phyloP scores from a whole-genome alignment of 148 eudicot species.

The Fallopia convolvulus region DNA sequence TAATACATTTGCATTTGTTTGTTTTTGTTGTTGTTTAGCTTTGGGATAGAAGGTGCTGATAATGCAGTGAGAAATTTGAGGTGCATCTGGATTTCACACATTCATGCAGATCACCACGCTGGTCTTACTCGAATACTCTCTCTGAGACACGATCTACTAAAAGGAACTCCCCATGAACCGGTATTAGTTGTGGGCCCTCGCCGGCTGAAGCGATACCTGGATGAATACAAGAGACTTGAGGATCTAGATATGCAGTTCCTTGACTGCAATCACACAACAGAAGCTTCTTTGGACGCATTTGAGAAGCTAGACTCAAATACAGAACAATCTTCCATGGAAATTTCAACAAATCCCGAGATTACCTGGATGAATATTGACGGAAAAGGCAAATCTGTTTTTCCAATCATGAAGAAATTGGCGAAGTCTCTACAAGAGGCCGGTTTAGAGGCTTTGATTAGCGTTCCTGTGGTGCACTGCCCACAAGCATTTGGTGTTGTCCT shows the following conservation, averaged over 20 bases:
- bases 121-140: conserved; percentile 93
- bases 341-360: conserved; percentile 7
- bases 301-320: conserved; percentile 25
- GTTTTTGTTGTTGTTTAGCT: conserved; percentile 29
- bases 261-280: conserved; percentile 80
- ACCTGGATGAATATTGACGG: conserved; percentile 23
- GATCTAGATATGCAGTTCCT: conserved; percentile 81
- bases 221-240: conserved; percentile 83
- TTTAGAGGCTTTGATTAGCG: conserved; percentile 55
- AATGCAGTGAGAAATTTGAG: conserved; percentile 60
- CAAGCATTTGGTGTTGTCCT: conserved; percentile 69
- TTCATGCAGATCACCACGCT: conserved; percentile 97
- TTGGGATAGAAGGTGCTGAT: conserved; percentile 85
- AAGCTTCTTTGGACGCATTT: conserved; percentile 48
- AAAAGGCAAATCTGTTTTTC: conserved; percentile 27
- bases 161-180: conserved; percentile 62
- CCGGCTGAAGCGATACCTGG: conserved; percentile 64
- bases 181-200: conserved; percentile 76
- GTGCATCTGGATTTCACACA: conserved; percentile 94
- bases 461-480: conserved; percentile 90
- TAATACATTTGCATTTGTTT: neutral
- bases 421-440: conserved; percentile 61
- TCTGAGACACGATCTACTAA: conserved; percentile 63
- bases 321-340: conserved; percentile 12
- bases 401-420: conserved; percentile 34